These are phyloP conservation scores for Tremella mesenterica DNA, from an alignment of 768 basidiomycete species.

Conservation along the genomic window DNA sequence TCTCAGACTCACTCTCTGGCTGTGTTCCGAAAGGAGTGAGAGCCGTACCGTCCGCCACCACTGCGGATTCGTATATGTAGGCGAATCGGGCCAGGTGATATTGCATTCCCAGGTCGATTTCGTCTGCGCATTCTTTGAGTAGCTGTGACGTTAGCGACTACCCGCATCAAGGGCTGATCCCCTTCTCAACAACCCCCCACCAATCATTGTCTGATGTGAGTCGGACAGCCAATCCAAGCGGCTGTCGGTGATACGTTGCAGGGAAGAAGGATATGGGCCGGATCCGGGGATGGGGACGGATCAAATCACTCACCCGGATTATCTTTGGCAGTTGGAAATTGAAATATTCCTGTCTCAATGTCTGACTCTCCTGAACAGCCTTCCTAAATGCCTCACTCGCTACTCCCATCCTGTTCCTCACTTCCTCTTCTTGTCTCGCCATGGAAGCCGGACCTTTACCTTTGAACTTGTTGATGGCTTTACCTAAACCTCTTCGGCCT, in stretches of 20 bases:
- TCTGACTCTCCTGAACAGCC: conserved; percentile 78
- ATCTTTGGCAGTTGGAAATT: conserved; percentile 93
- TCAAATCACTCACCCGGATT: conserved; percentile 62
- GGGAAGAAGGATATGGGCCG: too few relatives aligned
- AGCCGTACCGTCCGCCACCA: conserved; percentile 78
- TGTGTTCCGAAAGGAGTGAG: conserved; percentile 54
- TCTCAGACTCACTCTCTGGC: conserved; percentile 39
- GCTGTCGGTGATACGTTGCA: too few relatives aligned
- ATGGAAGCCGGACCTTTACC: conserved; percentile 91
- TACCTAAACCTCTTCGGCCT: conserved; percentile 66
- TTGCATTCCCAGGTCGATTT: conserved; percentile 94
- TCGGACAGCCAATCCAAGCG: too few relatives aligned
- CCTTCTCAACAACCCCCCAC: too few relatives aligned
- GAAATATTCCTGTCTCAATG: conserved; percentile 92
- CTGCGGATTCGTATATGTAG: conserved; percentile 82
- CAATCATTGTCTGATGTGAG: too few relatives aligned
- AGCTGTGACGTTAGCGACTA: too few relatives aligned
- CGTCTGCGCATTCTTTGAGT: conserved; percentile 89
- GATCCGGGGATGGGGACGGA: too few relatives aligned
- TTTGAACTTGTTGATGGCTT: conserved; percentile 85
- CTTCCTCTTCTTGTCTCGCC: conserved; percentile 89
- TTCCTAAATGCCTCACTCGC: conserved; percentile 85
- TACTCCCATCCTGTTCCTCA: conserved; percentile 70
- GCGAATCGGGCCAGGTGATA: conserved; percentile 93
- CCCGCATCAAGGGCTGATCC: too few relatives aligned